phyloP scores from a whole-genome alignment of 768 basidiomycete genomes.

The Cystofilobasidium macerans region DNA sequence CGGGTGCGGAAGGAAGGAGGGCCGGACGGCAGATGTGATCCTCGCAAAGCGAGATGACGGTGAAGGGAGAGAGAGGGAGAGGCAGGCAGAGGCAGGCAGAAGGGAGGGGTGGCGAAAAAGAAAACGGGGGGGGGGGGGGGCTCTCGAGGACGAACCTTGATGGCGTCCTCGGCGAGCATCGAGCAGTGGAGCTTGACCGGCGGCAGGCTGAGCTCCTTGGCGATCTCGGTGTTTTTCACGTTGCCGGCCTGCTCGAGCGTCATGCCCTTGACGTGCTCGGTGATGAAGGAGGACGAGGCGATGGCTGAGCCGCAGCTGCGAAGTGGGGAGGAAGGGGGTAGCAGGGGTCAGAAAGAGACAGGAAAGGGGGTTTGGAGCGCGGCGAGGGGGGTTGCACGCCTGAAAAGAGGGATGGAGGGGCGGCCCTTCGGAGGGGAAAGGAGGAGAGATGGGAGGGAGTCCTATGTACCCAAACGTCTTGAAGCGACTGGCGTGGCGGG shows the following conservation, averaged over 20 bases:
- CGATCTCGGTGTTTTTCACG: constrained; percentile 99
- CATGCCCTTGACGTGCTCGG: constrained; percentile 91
- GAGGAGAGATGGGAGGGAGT: neutral
- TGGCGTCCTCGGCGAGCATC: constrained; percentile 98
- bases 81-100: too few species aligned
- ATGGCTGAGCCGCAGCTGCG: constrained; percentile 69
- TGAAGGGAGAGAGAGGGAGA: too few species aligned
- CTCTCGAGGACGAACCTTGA: constrained; percentile 43
- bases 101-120: neutral
- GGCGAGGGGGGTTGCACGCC: too few species aligned
- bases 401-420: too few species aligned
- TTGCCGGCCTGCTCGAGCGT: constrained; percentile 85
- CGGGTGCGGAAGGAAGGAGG: too few species aligned
- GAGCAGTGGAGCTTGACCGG: constrained; percentile 62
- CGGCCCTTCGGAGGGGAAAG: neutral
- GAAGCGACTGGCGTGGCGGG: constrained; percentile 54
- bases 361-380: too few species aligned
- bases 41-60: too few species aligned
- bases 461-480: constrained; percentile 74
- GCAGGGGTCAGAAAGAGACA: too few species aligned
- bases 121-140: neutral
- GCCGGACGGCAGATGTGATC: too few species aligned
- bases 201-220: constrained; percentile 86
- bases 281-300: constrained; percentile 96
- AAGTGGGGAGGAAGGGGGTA: neutral